Evolutionary conservation across 805 yeast species (phyloP).

Genomic region (Ogataea chonburiensis): DNA sequence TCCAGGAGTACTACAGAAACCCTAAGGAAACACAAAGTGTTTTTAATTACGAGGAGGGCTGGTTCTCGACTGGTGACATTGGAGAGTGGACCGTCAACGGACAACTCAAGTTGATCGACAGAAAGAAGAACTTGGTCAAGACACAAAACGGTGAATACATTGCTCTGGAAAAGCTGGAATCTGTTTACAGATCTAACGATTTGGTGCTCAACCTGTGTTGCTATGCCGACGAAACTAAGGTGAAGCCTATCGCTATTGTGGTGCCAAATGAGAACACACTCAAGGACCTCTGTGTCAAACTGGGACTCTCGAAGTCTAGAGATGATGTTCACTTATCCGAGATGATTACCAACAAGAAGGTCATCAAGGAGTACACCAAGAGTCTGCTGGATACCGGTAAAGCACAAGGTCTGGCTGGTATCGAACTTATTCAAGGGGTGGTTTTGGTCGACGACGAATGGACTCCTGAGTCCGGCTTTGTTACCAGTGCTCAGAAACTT

Average conservation of each 20-base stretch:
- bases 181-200: conserved; percentile 81
- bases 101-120: conserved; percentile 79
- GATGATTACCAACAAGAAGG: conserved; percentile 53
- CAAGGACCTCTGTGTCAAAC: conserved; percentile 55
- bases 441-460: conserved; percentile 86
- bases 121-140: conserved; percentile 94
- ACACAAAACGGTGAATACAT: conserved; percentile 96
- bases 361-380: conserved; percentile 53
- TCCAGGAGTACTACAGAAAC: conserved; percentile 78
- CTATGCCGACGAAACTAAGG: conserved; percentile 84
- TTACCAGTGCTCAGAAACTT: conserved; percentile 93
- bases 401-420: conserved; percentile 77
- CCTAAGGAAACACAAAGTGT: conserved; percentile 76
- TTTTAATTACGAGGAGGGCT: conserved; percentile 73
- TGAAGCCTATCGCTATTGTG: conserved; percentile 89
- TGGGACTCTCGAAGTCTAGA: conserved; percentile 45
- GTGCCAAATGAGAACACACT: conserved; percentile 74
- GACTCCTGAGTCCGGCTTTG: conserved; percentile 95
- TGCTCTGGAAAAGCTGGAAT: conserved; percentile 92
- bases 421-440: conserved; percentile 78
- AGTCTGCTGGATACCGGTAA: conserved; percentile 72
- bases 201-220: conserved; percentile 82
- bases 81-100: conserved; percentile 89
- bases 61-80: conserved; percentile 97
- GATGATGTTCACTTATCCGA: conserved; percentile 45